Base-by-base conservation (phyloP, 2,329 filamentous ascomycete genomes). In the Penicillium italicum region DNA sequence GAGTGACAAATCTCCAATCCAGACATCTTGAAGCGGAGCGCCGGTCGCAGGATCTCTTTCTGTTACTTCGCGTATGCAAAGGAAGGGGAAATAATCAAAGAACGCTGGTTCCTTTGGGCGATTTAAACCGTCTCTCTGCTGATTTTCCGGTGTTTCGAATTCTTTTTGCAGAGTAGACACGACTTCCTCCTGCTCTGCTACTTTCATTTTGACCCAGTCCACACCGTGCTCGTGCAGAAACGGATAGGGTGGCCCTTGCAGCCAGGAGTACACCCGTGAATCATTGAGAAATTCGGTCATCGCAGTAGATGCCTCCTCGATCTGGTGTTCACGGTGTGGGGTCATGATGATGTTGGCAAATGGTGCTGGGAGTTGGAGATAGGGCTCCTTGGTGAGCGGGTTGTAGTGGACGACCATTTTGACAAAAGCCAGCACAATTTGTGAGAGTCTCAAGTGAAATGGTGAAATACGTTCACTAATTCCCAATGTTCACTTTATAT, bases 321-420 rank as follows among this genome's bases (percentile, higher is more conserved):
- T 24, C 33, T 41, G 46, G 50, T 53, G 37, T 18, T 47, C 47
- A 5, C 66, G 64, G 22, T 65, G 59, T 30, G 64, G 63, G 12
- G 67, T 69, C 52, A 69, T 58, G 50, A 69, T 68, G 37, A 69
- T 66, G 30, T 67, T 59, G 10, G 58, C 47, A 18, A 57, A 58
- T 14, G 67, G 66, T 5, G 57, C 50, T 5, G 60, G 59, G 16
- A 69, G 62, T n/a, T 59, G 62, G 16, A 69, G 58, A 49, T 67
- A 68, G 10, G 63, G 63, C 50, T 68, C 66, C n/a, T 50, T 51
- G 3, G 60, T 62, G 37, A 36, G 8, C 5, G 56, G 46, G 41
- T 64, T 61, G 36, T 55, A 55, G 4, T 55, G 33, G 20, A 66
- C 44, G 10, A 45, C 46, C 65, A 68, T 68, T 37, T 54, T 62